Conservation (phyloP, 2,329 filamentous ascomycete species). For the Bipolaris oryzae region DNA sequence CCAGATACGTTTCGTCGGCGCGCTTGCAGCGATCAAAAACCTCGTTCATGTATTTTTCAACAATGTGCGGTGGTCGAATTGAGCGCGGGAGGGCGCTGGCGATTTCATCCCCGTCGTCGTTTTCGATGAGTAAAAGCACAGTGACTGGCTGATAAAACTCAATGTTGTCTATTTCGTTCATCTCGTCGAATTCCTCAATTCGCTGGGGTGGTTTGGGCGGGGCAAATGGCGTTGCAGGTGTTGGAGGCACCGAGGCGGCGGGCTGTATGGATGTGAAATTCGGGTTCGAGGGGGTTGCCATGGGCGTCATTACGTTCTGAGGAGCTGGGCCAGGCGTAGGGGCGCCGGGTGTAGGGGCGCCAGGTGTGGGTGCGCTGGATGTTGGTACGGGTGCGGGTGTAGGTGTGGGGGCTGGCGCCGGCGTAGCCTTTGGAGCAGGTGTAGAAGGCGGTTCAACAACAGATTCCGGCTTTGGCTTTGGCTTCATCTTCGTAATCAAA, state of each 20-base stretch:
- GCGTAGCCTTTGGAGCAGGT: constrained; percentile 31
- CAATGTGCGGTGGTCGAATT: constrained; percentile 54
- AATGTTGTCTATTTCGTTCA: constrained; percentile 54
- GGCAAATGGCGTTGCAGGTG: constrained; percentile 20
- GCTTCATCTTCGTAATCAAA: constrained; percentile 72
- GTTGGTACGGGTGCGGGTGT: constrained; percentile 9
- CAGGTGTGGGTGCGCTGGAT: background rate
- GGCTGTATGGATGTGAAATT: constrained; percentile 22
- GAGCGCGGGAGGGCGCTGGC: constrained; percentile 57
- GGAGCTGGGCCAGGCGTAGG: constrained; percentile 5
- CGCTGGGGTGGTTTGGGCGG: constrained; percentile 40
- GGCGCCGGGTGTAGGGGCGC: background rate
- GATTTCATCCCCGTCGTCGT: constrained; percentile 58
- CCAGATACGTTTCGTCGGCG: constrained; percentile 62
- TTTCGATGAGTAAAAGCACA: constrained; percentile 61
- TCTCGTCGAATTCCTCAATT: constrained; percentile 47
- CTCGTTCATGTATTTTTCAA: constrained; percentile 48
- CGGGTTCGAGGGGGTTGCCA: constrained; percentile 11
- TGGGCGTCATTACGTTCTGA: constrained; percentile 9
- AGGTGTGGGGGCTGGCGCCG: background rate
- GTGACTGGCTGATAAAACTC: constrained; percentile 74
- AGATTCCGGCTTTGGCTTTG: constrained; percentile 50
- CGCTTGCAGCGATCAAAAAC: constrained; percentile 62
- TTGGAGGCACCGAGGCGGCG: constrained; percentile 14
- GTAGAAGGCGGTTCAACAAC: constrained; percentile 33